Base-by-base conservation (phyloP, 148 eudicot species). In the Rhododendron mucronatum region DNA sequence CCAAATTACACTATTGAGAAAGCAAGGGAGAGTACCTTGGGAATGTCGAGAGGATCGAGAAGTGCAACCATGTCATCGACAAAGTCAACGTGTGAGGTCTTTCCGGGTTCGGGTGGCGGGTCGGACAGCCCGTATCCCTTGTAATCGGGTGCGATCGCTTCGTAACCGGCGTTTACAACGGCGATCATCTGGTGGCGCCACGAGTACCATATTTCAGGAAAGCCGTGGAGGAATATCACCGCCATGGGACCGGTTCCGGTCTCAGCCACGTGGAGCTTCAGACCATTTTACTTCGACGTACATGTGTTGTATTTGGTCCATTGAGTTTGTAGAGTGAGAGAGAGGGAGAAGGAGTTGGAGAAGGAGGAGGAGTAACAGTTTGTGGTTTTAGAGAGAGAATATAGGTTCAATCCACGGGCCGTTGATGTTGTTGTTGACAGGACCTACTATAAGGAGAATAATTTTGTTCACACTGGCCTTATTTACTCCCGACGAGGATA, bases 171-270 rank as follows among this genome's bases (percentile, higher is more conserved):
- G 6, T 75, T 55, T 21, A 89, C 90, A 8, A 80, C 83, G 13
- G 90, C 90, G n/a, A 91, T 85, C 89, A 91, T 88, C 78, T 91
- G 92, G 84, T 89, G 79, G 65, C 90, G 88, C 92, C 92, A 91
- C 0, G 89, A 74, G 87, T 91, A 91, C 92, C 92, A 91, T 84
- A 89, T 86, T 81, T 91, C 91, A 20, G 92, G 92, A 48, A 91
- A 91, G 3, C 92, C 92, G 81, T 91, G 92, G 13, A 89, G 84
- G 81, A 91, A 89, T 59, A 91, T 26, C 45, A 89, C 88, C 8
- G 86, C 85, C 61, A 88, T 18, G 0, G 91, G 59, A 7, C 83
- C 91, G 10, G 73, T 21, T 82, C 89, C 89, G 74, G 85, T 78
- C 35, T 90, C 90, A 23, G 92, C 91, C 14, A 86, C 86, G 87